Evolutionary conservation across 768 basidiomycete species (phyloP), one percentile per base, ranked within the genome.

Genomic region (Melanogaster broomeanus): DNA sequence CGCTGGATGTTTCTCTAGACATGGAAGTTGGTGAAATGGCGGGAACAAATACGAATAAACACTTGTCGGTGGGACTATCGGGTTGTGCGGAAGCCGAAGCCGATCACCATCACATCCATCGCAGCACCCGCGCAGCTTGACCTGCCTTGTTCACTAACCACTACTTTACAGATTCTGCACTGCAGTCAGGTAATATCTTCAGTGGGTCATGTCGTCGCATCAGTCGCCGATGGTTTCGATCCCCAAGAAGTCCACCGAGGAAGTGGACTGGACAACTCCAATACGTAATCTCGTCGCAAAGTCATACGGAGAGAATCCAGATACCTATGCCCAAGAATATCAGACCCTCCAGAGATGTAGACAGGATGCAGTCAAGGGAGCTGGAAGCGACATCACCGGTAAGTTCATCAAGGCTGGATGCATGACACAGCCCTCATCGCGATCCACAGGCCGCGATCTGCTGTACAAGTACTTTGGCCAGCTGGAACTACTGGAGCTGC

Each of bases 381-480:
- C 96, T 28, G 97, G 97, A 1, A 96, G 93, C 66, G 97, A 98
- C 67, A 77, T 84, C 48, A 97, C 94, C n/a, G 92, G 93, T 92
- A 52, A 58, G 82, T 65, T 3, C 10, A 7, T 30, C 15, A 8
- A 38, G 18, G 16, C 11, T n/a, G 0, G 7, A 13, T 11, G 35
- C 27, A 18, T 16, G 10, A 19, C 18, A 5, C n/a, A 22, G 43
- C 37, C 38, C 46, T 56, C 31, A 56, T 24, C 13, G 16, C 44
- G 41, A 31, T 18, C 8, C 27, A 42, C 64, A 87, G 95, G 88
- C 12, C 81, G 95, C 43, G 96, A 98, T 74, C 78, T 98, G 19
- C 78, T 99, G 39, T 98, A 96, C 87, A 98, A 97, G 73, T 99
- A 99, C 75, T 99, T 98, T 74, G 96, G 97, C 31, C 97, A 99